Evolutionary conservation across 2,329 filamentous ascomycete genomes (phyloP), one percentile per base, ranked within the genome.

Genomic region (Botrytis fabae): DNA sequence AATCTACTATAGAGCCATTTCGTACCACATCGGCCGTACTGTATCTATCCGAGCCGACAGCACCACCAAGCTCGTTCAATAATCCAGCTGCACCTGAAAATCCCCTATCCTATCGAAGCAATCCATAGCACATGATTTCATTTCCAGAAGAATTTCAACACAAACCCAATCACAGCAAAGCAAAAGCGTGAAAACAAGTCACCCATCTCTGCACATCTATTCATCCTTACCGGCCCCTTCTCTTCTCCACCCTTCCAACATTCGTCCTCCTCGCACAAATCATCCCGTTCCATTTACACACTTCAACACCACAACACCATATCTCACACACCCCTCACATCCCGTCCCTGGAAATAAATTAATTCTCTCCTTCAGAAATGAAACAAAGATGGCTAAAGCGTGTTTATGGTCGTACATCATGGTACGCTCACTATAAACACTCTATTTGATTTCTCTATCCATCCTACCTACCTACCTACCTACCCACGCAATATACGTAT

Each of bases 351-450:
- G 9, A 60, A 60, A 38, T 25, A 38, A 38, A 60, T 59, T 59
- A 35, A 54, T n/a, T n/a, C 35, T 2, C 25, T 54, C n/a, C 3
- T 54, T n/a, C 48, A 38, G 9, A 60, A 60, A 60, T 2, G 14
- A 16, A 65, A 46, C 25, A 63, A 64, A n/a, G 20, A 59, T 71
- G 69, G 69, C 69, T 65, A 71, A 71, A 71, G 60, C 69, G 69
- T 71, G 69, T 71, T 32, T 57, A 57, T 35, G 25, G 32, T 16
- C 46, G 28, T 71, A 71, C 68, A 65, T 18, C 38, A 38, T 38
- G 7, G 38, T 28, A 28, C 62, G 38, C 25, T 48, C 69, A 71
- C 35, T 69, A 16, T n/a, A 46, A 46, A 48, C 54, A 69, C 66
- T 69, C n/a, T 57, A 18, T 28, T 8, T 28, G 4, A 28, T 32